phyloP scores from a whole-genome alignment of 2,329 filamentous ascomycete genomes.

The Colletotrichum tropicicola region DNA sequence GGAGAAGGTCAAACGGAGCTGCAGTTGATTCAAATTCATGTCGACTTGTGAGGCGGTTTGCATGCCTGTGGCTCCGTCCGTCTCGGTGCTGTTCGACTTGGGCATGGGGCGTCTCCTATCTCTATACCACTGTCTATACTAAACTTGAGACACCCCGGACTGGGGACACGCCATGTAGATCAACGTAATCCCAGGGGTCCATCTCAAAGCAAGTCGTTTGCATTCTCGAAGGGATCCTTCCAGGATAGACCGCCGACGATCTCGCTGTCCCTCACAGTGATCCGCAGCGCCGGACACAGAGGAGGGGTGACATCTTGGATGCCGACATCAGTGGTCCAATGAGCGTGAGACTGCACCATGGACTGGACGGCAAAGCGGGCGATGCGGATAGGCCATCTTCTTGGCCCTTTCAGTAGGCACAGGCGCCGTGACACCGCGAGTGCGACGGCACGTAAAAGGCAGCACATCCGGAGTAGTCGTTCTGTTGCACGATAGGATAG shows the following conservation, averaged over 20 bases:
- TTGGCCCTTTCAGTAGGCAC: too few species aligned
- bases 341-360: too few species aligned
- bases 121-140: neutral
- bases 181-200: conserved; percentile 10
- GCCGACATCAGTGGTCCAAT: neutral
- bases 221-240: conserved; percentile 18
- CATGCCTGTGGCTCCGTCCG: neutral
- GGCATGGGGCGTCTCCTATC: neutral
- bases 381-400: too few species aligned
- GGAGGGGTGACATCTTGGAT: neutral
- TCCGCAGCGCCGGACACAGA: neutral
- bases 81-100: neutral
- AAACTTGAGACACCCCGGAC: conserved; percentile 21
- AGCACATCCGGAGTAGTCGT: too few species aligned
- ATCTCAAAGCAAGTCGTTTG: conserved; percentile 13
- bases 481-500: too few species aligned
- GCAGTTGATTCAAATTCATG: neutral
- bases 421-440: too few species aligned
- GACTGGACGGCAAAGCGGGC: too few species aligned
- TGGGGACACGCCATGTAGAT: conserved; percentile 15
- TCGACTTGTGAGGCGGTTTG: too few species aligned
- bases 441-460: too few species aligned
- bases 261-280: conserved; percentile 3
- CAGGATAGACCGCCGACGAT: conserved; percentile 20
- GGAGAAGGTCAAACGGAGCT: neutral